phyloP scores from a whole-genome alignment of 73 alveolate genomes.

The Blepharisma japonicum region DNA sequence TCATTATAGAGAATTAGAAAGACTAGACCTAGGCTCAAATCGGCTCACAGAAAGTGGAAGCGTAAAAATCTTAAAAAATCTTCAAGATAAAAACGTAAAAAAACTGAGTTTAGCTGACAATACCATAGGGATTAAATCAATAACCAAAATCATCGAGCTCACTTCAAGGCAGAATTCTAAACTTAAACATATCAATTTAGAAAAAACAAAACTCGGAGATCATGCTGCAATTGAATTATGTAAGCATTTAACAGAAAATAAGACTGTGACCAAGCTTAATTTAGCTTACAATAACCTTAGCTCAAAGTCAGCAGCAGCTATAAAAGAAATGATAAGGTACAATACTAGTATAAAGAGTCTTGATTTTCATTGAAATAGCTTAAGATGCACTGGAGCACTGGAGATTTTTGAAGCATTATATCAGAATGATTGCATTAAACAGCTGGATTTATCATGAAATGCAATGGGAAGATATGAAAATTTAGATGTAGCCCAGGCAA shows the following conservation, averaged over 20 bases:
- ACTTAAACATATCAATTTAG: slow-evolving; percentile 51
- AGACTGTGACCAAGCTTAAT: slow-evolving; percentile 48
- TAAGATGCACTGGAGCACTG: slow-evolving; percentile 29
- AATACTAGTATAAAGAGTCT: slow-evolving; percentile 8
- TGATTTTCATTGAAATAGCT: slow-evolving; percentile 34
- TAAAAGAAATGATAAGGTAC: slow-evolving; percentile 27
- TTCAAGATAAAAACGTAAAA: slow-evolving; percentile 18
- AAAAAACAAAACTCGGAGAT: slow-evolving; percentile 69
- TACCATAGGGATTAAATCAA: slow-evolving; percentile 16
- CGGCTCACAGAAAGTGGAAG: slow-evolving; percentile 52
- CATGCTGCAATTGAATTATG: slow-evolving; percentile 46
- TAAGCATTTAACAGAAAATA: slow-evolving; percentile 45
- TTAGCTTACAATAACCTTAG: slow-evolving; percentile 60
- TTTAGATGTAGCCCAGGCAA: slow-evolving; percentile 27
- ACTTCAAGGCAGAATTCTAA: neutral
- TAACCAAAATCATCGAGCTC: neutral
- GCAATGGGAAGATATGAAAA: slow-evolving; percentile 24
- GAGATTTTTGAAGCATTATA: slow-evolving; percentile 28
- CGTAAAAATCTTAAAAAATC: slow-evolving; percentile 21
- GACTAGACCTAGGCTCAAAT: slow-evolving; percentile 33
- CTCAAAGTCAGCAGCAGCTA: slow-evolving; percentile 46
- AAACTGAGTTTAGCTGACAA: slow-evolving; percentile 39
- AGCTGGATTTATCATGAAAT: slow-evolving; percentile 35
- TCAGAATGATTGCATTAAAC: slow-evolving; percentile 28
- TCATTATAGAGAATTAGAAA: neutral